phyloP scores from a whole-genome alignment of 129 eudicot genomes.

The Chrysanthemum makinoi region DNA sequence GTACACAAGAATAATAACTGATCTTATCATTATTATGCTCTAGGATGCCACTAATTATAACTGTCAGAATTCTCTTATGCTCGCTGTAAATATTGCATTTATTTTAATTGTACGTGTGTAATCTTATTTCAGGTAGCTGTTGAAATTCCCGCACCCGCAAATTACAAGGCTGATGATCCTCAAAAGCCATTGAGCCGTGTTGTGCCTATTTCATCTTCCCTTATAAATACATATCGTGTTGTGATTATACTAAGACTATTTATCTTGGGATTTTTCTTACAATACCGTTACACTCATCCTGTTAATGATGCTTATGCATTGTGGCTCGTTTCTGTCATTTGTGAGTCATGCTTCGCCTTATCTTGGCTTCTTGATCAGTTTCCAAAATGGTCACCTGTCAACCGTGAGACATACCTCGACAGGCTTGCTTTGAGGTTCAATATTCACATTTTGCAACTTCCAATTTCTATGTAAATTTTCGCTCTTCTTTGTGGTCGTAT shows the following conservation, averaged over 20 bases:
- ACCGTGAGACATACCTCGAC: slow-evolving; percentile 82
- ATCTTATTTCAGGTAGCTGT: slow-evolving; percentile 50
- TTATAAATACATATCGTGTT: slow-evolving; percentile 65
- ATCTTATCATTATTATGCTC: too few relatives aligned
- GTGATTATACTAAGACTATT: slow-evolving; percentile 66
- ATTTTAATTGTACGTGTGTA: too few relatives aligned
- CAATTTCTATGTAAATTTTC: too few relatives aligned
- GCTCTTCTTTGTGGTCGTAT: too few relatives aligned
- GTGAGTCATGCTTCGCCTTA: slow-evolving; percentile 86
- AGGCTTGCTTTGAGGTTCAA: slow-evolving; percentile 54
- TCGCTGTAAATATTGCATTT: too few relatives aligned
- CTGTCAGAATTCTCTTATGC: too few relatives aligned
- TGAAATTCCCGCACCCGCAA: slow-evolving; percentile 68
- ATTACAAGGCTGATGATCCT: slow-evolving; percentile 73
- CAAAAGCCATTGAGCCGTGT: slow-evolving; percentile 81
- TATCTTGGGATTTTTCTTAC: slow-evolving; percentile 67
- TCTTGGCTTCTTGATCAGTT: slow-evolving; percentile 90
- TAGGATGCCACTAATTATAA: too few relatives aligned
- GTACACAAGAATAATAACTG: too few relatives aligned
- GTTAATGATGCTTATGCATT: slow-evolving; percentile 80
- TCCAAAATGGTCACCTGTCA: slow-evolving; percentile 79
- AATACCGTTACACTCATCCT: slow-evolving; percentile 78
- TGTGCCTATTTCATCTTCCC: slow-evolving; percentile 66
- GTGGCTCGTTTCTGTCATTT: slow-evolving; percentile 78
- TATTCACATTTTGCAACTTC: neutral